Evolutionary conservation across 495 filamentous ascomycete genomes (phyloP).

Genomic region (Opeltia flavorubescens): DNA sequence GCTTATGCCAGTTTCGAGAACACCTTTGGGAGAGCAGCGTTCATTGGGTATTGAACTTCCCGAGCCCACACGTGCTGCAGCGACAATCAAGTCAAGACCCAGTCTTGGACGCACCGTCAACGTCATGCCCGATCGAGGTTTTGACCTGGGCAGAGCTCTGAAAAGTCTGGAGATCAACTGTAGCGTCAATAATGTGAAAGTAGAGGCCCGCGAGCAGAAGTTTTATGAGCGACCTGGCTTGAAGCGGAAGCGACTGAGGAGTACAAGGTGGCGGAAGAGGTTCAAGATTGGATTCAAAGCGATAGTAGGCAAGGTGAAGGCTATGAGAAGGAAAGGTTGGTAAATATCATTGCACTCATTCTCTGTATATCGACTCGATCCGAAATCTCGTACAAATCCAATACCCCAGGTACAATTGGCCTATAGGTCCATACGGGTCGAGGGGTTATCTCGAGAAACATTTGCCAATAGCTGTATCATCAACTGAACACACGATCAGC

Average conservation of each 20-base stretch:
- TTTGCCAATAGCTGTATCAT: too few species aligned
- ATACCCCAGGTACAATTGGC: not conserved
- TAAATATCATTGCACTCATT: conserved; percentile 21
- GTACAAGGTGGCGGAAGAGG: conserved; percentile 47
- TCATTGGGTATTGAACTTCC: not conserved
- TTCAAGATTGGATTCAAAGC: conserved; percentile 53
- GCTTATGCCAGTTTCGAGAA: not conserved
- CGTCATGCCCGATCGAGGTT: conserved; percentile 25
- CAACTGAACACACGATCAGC: too few species aligned
- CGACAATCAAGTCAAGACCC: conserved; percentile 22
- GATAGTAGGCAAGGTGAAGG: conserved; percentile 42
- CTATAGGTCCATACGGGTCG: too few species aligned
- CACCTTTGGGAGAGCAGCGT: not conserved
- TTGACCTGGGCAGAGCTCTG: conserved; percentile 43
- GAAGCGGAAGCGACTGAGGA: conserved; percentile 58
- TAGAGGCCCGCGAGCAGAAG: conserved; percentile 36
- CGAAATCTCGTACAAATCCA: not conserved
- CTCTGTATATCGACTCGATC: not conserved
- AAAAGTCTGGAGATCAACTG: conserved; percentile 31
- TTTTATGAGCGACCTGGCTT: conserved; percentile 59
- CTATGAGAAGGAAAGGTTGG: conserved; percentile 63
- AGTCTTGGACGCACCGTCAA: conserved; percentile 40
- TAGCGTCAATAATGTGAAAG: conserved; percentile 36
- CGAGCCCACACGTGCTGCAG: conserved; percentile 6
- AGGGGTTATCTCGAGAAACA: too few species aligned